Evolutionary conservation across 202 grass and related monocot genomes (phyloP).

Genomic region (Dendrocalamus latiflorus): DNA sequence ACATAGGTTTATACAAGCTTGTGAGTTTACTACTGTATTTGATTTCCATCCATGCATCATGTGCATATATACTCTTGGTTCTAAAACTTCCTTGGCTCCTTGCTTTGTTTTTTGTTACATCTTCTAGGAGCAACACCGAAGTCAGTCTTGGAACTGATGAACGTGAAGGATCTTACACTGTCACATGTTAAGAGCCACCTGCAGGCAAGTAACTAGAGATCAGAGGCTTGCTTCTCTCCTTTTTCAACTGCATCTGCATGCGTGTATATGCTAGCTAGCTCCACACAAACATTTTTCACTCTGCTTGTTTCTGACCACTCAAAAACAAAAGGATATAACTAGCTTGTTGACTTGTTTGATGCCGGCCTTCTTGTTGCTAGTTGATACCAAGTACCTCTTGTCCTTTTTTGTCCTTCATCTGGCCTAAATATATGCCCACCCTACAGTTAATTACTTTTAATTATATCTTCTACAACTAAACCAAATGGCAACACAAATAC

Average conservation of each 20-base stretch:
- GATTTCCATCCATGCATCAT: slow-evolving; percentile 11
- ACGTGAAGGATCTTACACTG: slow-evolving; percentile 93
- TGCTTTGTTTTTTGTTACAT: slow-evolving; percentile 9
- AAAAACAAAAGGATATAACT: neutral
- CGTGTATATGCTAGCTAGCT: neutral
- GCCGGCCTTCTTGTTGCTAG: neutral
- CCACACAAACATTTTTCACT: slow-evolving; percentile 5
- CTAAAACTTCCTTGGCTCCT: slow-evolving; percentile 17
- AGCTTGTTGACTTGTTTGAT: neutral
- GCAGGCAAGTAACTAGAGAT: slow-evolving; percentile 45
- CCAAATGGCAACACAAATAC: neutral
- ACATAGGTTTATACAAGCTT: too few species aligned
- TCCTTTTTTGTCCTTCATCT: slow-evolving; percentile 13
- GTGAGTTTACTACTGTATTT: neutral
- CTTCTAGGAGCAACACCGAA: slow-evolving; percentile 86
- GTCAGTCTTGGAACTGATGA: slow-evolving; percentile 97
- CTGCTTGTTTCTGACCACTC: neutral
- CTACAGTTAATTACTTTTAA: neutral
- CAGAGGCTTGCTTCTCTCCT: neutral
- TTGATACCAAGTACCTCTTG: slow-evolving; percentile 11
- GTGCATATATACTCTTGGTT: neutral
- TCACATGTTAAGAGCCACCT: slow-evolving; percentile 97
- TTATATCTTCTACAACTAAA: neutral
- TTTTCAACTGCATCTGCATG: slow-evolving; percentile 3
- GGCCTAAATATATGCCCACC: neutral